phyloP scores from a whole-genome alignment of 768 basidiomycete species.

The Suillus americanus region DNA sequence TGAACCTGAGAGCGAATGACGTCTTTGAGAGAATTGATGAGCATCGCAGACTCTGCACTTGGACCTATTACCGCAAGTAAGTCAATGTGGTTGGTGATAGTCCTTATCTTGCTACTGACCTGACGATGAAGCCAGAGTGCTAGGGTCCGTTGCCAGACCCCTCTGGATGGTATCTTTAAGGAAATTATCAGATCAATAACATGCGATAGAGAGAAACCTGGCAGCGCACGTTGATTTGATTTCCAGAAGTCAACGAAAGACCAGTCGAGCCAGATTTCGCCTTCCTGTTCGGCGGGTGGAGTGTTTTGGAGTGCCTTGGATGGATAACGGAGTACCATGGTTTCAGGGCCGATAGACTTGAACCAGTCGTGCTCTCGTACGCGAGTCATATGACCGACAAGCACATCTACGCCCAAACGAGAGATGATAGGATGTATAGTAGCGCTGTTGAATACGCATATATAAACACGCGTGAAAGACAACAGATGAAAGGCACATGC shows the following conservation, averaged over 20 bases:
- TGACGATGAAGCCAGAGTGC: constrained; percentile 57
- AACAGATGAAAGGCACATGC: constrained; percentile 38
- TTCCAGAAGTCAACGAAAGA: constrained; percentile 98
- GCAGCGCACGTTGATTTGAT: constrained; percentile 80
- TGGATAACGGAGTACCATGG: constrained; percentile 63
- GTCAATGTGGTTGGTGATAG: not conserved
- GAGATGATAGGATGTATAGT: constrained; percentile 89
- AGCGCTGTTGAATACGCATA: constrained; percentile 41
- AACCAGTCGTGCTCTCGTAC: constrained; percentile 93
- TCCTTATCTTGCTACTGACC: constrained; percentile 38
- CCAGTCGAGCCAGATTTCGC: constrained; percentile 98
- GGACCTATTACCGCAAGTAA: constrained; percentile 42
- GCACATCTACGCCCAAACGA: constrained; percentile 86
- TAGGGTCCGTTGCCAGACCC: constrained; percentile 68
- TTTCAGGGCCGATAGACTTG: constrained; percentile 85
- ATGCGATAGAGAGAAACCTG: not conserved
- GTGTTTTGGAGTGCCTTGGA: constrained; percentile 5
- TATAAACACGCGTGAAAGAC: not conserved
- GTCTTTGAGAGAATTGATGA: constrained; percentile 82
- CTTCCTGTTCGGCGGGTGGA: constrained; percentile 52
- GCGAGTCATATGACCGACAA: constrained; percentile 82
- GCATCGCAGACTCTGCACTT: constrained; percentile 74
- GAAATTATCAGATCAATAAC: constrained; percentile 1
- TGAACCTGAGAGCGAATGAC: constrained; percentile 80
- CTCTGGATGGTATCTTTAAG: constrained; percentile 71